These are phyloP conservation scores for Saksenaea vasiformis DNA, from an alignment of 371 early-diverging fungal species.

Conservation along the genomic window DNA sequence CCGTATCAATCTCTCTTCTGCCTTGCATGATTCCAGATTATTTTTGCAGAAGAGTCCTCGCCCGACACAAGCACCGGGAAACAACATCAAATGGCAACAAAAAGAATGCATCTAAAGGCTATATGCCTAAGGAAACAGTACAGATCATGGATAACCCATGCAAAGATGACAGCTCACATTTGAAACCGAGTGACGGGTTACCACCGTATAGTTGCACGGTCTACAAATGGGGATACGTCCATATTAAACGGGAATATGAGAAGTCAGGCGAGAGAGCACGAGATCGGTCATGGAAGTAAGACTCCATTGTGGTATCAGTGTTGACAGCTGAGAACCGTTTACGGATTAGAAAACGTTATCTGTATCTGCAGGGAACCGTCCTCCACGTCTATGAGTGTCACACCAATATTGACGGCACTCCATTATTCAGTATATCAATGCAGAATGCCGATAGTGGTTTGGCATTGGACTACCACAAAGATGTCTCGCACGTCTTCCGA, in stretches of 20 bases:
- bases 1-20: background rate
- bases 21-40: background rate
- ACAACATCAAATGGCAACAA: background rate
- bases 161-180: background rate
- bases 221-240: conserved; percentile 33
- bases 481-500: conserved; percentile 15
- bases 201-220: conserved; percentile 42
- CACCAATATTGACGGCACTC: background rate
- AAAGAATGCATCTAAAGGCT: background rate
- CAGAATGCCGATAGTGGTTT: conserved; percentile 16
- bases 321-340: background rate
- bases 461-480: conserved; percentile 12
- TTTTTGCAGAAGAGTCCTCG: background rate
- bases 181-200: background rate
- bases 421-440: conserved; percentile 14
- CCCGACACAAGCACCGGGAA: background rate
- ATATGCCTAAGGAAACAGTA: background rate
- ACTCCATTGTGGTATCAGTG: background rate
- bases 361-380: conserved; percentile 34
- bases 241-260: conserved; percentile 32
- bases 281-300: conserved; percentile 40
- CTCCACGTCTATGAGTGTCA: conserved; percentile 24
- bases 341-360: conserved; percentile 25
- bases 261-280: background rate
- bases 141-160: background rate